A percentile compares a stretch with the other conserved stretches of the same genome.
phyloP scores from a whole-genome alignment of 495 filamentous ascomycete genomes.

The Penicillium arizonense region DNA sequence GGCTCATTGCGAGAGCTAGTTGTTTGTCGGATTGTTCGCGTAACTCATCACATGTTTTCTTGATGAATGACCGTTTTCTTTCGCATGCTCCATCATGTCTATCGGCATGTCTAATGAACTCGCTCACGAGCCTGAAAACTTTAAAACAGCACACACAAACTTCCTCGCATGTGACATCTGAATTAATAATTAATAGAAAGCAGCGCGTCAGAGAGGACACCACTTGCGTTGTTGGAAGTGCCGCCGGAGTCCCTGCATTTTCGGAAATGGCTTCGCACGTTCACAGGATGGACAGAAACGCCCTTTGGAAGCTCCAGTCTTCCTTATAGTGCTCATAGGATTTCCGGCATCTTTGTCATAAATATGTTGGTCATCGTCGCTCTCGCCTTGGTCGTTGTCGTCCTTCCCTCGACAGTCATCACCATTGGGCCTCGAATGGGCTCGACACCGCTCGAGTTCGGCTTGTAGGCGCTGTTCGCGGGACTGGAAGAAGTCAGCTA shows the following conservation, averaged over 20 bases:
- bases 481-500: conserved; percentile 18
- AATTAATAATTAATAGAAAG: conserved; percentile 14
- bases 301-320: conserved; percentile 10
- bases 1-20: conserved; percentile 9
- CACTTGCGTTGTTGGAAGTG: conserved; percentile 20
- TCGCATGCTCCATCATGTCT: conserved; percentile 9
- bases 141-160: conserved; percentile 16
- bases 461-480: conserved; percentile 15
- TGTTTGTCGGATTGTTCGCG: conserved; percentile 10
- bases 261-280: conserved; percentile 16
- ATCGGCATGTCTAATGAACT: conserved; percentile 20
- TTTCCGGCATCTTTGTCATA: conserved; percentile 2
- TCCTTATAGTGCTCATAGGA: conserved; percentile 4
- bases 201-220: conserved; percentile 6
- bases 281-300: conserved; percentile 17
- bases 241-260: conserved; percentile 14
- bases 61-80: conserved; percentile 14
- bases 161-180: conserved; percentile 20
- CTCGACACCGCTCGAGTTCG: conserved; percentile 13
- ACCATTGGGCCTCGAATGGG: conserved; percentile 15
- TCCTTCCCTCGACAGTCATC: conserved; percentile 13
- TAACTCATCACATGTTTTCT: conserved; percentile 18
- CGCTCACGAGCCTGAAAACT: conserved; percentile 14
- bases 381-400: conserved; percentile 13
- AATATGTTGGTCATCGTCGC: conserved; percentile 4